Conservation (phyloP, 2,329 filamentous ascomycete species). For the Ophiostoma triangulosporum region DNA sequence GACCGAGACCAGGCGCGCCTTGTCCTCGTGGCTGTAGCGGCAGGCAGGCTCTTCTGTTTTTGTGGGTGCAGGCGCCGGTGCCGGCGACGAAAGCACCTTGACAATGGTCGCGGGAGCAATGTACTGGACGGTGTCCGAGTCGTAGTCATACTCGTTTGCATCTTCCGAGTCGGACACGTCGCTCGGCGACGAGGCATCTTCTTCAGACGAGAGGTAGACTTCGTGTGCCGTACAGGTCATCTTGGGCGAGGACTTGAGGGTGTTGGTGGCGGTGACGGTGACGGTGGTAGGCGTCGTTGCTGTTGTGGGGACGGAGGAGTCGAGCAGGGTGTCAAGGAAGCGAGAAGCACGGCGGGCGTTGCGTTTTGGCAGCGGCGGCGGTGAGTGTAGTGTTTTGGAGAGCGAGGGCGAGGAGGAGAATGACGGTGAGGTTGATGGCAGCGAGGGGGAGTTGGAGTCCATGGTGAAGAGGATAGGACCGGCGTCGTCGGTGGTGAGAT, state of each 20-base stretch:
- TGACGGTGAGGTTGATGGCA: background rate
- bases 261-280: background rate
- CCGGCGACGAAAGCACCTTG: background rate
- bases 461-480: background rate
- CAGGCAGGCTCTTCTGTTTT: constrained; percentile 11
- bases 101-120: background rate
- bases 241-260: constrained; percentile 19
- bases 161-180: constrained; percentile 36
- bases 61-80: background rate
- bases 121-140: constrained; percentile 7
- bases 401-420: background rate
- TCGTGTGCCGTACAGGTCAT: constrained; percentile 33
- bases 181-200: constrained; percentile 49
- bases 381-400: constrained; percentile 21
- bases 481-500: background rate
- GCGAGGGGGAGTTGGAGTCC: background rate
- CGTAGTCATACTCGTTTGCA: constrained; percentile 6
- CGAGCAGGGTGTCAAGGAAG: constrained; percentile 25
- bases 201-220: constrained; percentile 51
- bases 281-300: background rate
- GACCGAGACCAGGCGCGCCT: constrained; percentile 45
- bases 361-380: constrained; percentile 31
- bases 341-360: constrained; percentile 36
- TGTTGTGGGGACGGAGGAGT: constrained; percentile 15
- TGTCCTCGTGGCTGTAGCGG: constrained; percentile 36